A percentile compares a stretch with the other conserved stretches of the same genome.
phyloP scores from a whole-genome alignment of 2,329 filamentous ascomycete species.

The Neonectria punicea region DNA sequence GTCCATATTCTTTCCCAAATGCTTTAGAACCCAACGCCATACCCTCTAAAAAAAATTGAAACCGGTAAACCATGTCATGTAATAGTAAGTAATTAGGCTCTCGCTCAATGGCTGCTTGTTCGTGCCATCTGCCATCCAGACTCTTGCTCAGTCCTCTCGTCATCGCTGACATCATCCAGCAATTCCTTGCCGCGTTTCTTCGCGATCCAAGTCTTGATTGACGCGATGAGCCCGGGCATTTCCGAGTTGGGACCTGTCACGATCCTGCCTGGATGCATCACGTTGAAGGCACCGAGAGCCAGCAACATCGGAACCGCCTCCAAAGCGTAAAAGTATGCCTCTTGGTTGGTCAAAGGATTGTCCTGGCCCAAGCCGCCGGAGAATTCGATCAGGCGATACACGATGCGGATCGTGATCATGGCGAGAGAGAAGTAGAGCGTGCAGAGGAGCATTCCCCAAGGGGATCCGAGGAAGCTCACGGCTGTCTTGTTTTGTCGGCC shows the following conservation, averaged over 20 bases:
- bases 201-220: slow-evolving; percentile 18
- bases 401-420: slow-evolving; percentile 58
- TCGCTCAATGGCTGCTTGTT: background rate
- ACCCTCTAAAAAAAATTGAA: background rate
- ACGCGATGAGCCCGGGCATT: slow-evolving; percentile 31
- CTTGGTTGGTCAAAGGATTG: slow-evolving; percentile 44
- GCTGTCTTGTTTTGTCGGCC: background rate
- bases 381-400: slow-evolving; percentile 65
- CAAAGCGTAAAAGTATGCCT: slow-evolving; percentile 59
- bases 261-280: slow-evolving; percentile 51
- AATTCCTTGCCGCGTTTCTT: slow-evolving; percentile 22
- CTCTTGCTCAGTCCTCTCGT: slow-evolving; percentile 25
- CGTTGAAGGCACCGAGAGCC: slow-evolving; percentile 55
- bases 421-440: slow-evolving; percentile 50
- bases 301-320: slow-evolving; percentile 56
- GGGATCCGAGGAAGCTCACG: background rate
- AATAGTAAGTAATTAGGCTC: too few relatives aligned
- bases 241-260: slow-evolving; percentile 32
- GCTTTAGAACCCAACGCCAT: background rate
- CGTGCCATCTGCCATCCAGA: slow-evolving; percentile 10
- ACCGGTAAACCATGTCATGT: too few relatives aligned
- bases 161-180: slow-evolving; percentile 29
- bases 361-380: slow-evolving; percentile 49
- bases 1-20: background rate
- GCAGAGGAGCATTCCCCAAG: slow-evolving; percentile 32